These are phyloP conservation scores for Penicillium corylophilum DNA, from an alignment of 2,329 filamentous ascomycete genomes.

Conservation along the genomic window DNA sequence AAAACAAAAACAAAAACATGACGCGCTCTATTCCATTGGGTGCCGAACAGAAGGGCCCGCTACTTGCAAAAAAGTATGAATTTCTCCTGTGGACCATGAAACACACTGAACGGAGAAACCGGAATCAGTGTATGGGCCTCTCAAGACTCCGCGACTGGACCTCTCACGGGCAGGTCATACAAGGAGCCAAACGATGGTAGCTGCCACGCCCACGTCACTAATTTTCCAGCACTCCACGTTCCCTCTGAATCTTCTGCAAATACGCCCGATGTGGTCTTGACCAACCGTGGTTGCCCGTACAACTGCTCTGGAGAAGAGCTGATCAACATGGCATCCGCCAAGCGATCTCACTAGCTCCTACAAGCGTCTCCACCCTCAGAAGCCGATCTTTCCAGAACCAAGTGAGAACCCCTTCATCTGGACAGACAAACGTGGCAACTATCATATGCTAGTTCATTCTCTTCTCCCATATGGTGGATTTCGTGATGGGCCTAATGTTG, in stretches of 20 bases:
- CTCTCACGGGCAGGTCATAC: slow-evolving; percentile 7
- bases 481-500: slow-evolving; percentile 32
- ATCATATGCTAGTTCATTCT: slow-evolving; percentile 36
- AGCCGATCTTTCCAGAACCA: slow-evolving; percentile 19
- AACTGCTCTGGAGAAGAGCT: slow-evolving; percentile 12
- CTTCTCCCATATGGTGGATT: slow-evolving; percentile 32
- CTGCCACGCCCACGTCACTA: slow-evolving; percentile 16
- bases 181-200: slow-evolving; percentile 1
- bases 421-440: slow-evolving; percentile 30
- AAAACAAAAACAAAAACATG: slow-evolving; percentile 42
- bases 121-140: slow-evolving; percentile 14
- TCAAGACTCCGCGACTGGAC: slow-evolving; percentile 8
- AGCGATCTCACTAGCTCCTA: slow-evolving; percentile 13
- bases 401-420: slow-evolving; percentile 39
- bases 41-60: slow-evolving; percentile 29
- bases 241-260: not conserved
- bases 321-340: slow-evolving; percentile 15
- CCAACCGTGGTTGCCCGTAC: slow-evolving; percentile 13
- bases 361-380: slow-evolving; percentile 9
- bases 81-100: slow-evolving; percentile 12
- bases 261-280: slow-evolving; percentile 3
- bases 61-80: slow-evolving; percentile 13
- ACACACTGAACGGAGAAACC: slow-evolving; percentile 12
- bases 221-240: slow-evolving; percentile 8
- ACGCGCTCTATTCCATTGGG: slow-evolving; percentile 50